These are phyloP conservation scores for Brassica nigra DNA, from an alignment of 345 rosid species.

Conservation along the genomic window DNA sequence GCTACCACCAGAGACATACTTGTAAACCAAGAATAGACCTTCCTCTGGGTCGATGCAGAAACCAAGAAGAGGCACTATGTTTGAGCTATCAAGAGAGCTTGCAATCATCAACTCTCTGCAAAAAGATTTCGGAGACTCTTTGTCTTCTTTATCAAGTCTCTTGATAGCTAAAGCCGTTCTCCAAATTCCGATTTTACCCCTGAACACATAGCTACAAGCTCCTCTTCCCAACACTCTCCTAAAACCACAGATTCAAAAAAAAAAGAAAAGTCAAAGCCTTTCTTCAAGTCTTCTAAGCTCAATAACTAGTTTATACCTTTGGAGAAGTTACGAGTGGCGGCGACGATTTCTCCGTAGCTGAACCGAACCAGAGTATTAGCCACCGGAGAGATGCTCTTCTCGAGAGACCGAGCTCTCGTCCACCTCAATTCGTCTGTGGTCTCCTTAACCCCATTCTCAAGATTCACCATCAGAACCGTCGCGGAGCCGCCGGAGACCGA, in stretches of 20 bases:
- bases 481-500: slow-evolving; percentile 50
- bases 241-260: neutral
- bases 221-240: slow-evolving; percentile 99
- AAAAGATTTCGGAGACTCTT: slow-evolving; percentile 88
- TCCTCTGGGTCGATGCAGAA: slow-evolving; percentile 91
- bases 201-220: slow-evolving; percentile 93
- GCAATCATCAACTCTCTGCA: slow-evolving; percentile 99
- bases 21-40: slow-evolving; percentile 93
- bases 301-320: slow-evolving; percentile 54
- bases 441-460: slow-evolving; percentile 75
- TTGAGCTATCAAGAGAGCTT: slow-evolving; percentile 76
- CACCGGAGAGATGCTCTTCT: slow-evolving; percentile 85
- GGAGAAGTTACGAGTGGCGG: slow-evolving; percentile 86
- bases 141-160: slow-evolving; percentile 84
- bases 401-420: slow-evolving; percentile 78
- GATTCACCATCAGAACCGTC: slow-evolving; percentile 88
- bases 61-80: slow-evolving; percentile 88
- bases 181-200: slow-evolving; percentile 86
- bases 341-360: slow-evolving; percentile 70
- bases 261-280: slow-evolving; percentile 21
- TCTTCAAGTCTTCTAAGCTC: neutral
- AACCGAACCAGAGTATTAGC: slow-evolving; percentile 72
- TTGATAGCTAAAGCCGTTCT: slow-evolving; percentile 79
- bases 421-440: slow-evolving; percentile 63
- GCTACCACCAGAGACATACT: slow-evolving; percentile 91